phyloP scores from a whole-genome alignment of 73 alveolate genomes.

The Symbiodinium pilosum region DNA sequence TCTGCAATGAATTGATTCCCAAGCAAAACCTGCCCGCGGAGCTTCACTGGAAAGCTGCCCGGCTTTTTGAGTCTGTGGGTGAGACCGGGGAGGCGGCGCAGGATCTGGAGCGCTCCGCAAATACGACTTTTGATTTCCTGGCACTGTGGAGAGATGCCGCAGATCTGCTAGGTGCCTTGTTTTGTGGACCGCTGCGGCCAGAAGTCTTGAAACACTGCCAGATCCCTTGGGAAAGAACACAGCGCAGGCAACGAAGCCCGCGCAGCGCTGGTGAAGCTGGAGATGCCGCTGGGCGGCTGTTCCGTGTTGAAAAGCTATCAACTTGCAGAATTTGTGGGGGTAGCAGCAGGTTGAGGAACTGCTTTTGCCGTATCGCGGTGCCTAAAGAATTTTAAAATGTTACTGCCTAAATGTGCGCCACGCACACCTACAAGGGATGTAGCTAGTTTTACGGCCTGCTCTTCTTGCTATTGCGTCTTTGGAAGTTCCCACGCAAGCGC shows the following conservation, averaged over 20 bases:
- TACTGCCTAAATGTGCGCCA: no score
- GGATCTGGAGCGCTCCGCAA: not conserved
- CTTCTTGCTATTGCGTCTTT: no score
- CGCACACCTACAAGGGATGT: no score
- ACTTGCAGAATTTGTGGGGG: no score
- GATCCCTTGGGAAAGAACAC: not conserved
- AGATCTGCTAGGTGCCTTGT: not conserved
- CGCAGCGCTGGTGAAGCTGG: not conserved
- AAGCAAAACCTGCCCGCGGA: not conserved
- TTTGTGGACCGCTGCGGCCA: no score
- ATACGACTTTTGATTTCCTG: not conserved
- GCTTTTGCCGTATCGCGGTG: no score
- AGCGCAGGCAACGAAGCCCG: not conserved
- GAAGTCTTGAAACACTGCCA: not conserved
- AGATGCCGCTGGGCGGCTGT: not conserved
- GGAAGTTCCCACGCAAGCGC: no score
- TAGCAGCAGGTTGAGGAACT: not conserved
- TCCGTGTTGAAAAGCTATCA: not conserved
- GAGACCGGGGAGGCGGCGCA: not conserved
- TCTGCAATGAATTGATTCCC: not conserved
- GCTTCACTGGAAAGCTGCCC: not conserved
- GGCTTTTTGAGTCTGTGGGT: not conserved
- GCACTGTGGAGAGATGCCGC: not conserved
- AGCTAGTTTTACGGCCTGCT: no score
- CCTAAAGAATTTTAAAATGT: no score